A percentile compares a stretch with the other conserved stretches of the same genome.
Evolutionary conservation across 2,329 filamentous ascomycete species (phyloP).

Genomic region (Sporothrix dimorphospora): DNA sequence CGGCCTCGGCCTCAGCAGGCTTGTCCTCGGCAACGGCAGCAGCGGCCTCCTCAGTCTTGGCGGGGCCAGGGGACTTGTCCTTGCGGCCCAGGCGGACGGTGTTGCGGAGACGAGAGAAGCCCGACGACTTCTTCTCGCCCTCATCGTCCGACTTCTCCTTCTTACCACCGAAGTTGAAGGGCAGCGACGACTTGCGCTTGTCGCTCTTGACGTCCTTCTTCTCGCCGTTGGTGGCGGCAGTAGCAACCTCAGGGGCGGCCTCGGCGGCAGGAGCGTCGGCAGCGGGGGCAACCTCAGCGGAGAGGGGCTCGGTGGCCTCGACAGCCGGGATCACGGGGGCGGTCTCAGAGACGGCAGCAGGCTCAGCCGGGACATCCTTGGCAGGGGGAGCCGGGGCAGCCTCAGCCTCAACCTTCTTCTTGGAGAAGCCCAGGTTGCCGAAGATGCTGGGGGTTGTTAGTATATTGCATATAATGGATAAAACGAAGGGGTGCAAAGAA

Average conservation of each 20-base stretch:
- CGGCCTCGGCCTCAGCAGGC: slow-evolving; percentile 38
- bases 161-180: slow-evolving; percentile 73
- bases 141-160: slow-evolving; percentile 74
- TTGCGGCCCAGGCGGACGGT: slow-evolving; percentile 55
- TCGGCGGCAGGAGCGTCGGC: slow-evolving; percentile 41
- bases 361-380: slow-evolving; percentile 49
- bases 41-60: slow-evolving; percentile 45
- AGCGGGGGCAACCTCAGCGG: slow-evolving; percentile 56
- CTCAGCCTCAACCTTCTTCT: slow-evolving; percentile 60
- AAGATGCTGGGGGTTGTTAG: slow-evolving; percentile 50
- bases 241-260: slow-evolving; percentile 43
- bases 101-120: slow-evolving; percentile 64
- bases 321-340: slow-evolving; percentile 64
- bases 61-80: slow-evolving; percentile 52
- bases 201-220: slow-evolving; percentile 68
- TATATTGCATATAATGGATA: no score
- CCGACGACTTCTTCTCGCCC: slow-evolving; percentile 60
- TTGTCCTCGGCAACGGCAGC: slow-evolving; percentile 42
- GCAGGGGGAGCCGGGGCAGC: slow-evolving; percentile 46
- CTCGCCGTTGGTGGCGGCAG: slow-evolving; percentile 56
- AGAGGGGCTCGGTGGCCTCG: slow-evolving; percentile 59
- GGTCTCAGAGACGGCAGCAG: slow-evolving; percentile 51
- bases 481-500: no score
- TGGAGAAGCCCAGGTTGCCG: slow-evolving; percentile 58
- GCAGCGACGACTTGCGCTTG: slow-evolving; percentile 80